These are phyloP conservation scores for Solanum pennellii DNA, from an alignment of 257 asterid species.

Conservation along the genomic window DNA sequence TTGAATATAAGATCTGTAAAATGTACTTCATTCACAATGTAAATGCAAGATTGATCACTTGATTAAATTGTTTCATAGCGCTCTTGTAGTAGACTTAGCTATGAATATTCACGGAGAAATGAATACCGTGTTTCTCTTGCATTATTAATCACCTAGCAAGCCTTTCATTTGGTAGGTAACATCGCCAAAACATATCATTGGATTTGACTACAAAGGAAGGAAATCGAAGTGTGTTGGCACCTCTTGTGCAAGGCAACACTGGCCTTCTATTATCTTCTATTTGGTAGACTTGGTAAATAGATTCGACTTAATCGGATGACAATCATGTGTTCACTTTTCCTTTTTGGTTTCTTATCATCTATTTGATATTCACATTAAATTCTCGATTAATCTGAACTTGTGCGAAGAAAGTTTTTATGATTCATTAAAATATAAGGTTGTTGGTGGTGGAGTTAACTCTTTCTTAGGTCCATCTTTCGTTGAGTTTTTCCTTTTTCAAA, in stretches of 20 bases:
- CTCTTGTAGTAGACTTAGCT: not conserved
- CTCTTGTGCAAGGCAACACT: not conserved
- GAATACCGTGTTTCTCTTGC: not conserved
- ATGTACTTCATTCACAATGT: not conserved
- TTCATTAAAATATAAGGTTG: not conserved
- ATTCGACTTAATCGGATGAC: not conserved
- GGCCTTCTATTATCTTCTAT: not conserved
- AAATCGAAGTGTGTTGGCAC: not conserved
- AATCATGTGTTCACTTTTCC: not conserved
- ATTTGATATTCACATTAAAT: not conserved
- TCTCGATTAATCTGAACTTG: not conserved
- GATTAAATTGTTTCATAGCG: not conserved
- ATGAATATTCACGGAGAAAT: not conserved
- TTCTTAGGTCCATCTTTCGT: not conserved
- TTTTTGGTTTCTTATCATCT: not conserved
- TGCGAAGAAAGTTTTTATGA: accelerated
- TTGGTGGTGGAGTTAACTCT: not conserved
- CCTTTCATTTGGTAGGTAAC: not conserved
- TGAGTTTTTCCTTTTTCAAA: not conserved
- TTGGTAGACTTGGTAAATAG: not conserved
- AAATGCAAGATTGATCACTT: not conserved
- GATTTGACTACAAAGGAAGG: not conserved
- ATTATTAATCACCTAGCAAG: not conserved
- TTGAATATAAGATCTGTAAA: not conserved
- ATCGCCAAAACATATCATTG: not conserved